Base-by-base conservation (phyloP, 441 rosid genomes). In the Mallotus japonicus region DNA sequence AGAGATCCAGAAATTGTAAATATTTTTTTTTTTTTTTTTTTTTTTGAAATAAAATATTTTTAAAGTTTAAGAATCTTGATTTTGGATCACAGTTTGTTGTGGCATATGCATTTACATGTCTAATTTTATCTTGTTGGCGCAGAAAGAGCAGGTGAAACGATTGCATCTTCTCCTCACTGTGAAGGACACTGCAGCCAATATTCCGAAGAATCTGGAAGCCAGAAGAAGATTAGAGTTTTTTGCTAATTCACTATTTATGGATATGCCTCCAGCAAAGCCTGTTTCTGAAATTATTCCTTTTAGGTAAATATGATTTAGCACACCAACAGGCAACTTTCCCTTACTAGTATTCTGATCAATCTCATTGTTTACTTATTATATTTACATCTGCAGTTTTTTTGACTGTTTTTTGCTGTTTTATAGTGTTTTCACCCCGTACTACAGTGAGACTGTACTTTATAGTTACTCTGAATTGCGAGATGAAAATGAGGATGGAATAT, bases 381-480 rank as follows among this genome's bases (percentile, higher is more conserved):
- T 70, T 28, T 73, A 74, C 81, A 82, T 64, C 70, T 70, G 62
- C 46, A 15, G 14, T 14, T 55, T 14, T 55, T 74, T 7, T 44
- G 40, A 12, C 22, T 34, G 63, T 69, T 44, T 79, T 64, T 10
- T 20, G 4, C 57, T 76, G 78, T 82, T 76, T 65, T 74, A 81
- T 76, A 96, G 99, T 78, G 97, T 96, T 75, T 96, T 96, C 86
- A 96, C 99, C 53, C 99, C 99, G n/a, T 96, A 96, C 89, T 96
- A 96, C 88, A 96, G 98, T 61, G 99, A 96, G 91, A 96, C 99
- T 70, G 99, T 96, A 68, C 86, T 96, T 68, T 96, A 96, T 86
- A 93, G 99, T 81, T 85, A 89, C 79, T 86, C 93, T 58, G 99
- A 96, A 14, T 80, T 96, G 82, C 95, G 89, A 73, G 87, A 85